These are phyloP conservation scores for Umbelopsis sp. DNA, from an alignment of 192 early-diverging fungal species.

Conservation along the genomic window DNA sequence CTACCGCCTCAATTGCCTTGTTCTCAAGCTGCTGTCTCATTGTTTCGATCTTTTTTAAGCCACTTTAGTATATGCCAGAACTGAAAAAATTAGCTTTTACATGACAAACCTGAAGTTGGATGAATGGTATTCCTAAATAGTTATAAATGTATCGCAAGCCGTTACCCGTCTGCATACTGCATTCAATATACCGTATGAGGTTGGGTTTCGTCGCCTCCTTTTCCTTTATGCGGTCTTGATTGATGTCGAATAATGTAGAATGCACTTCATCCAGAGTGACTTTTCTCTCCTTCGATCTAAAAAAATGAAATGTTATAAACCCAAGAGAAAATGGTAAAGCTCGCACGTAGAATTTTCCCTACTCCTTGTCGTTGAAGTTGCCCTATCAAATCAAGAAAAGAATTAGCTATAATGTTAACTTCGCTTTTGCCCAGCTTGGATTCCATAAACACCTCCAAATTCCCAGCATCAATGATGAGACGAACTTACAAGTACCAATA, in stretches of 20 bases:
- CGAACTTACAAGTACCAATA: constrained; percentile 50
- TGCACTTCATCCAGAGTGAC: constrained; percentile 34
- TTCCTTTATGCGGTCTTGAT: constrained; percentile 36
- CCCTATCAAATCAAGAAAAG: constrained; percentile 16
- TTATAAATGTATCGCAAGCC: constrained; percentile 58
- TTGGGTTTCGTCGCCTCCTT: constrained; percentile 50
- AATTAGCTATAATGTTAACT: neutral
- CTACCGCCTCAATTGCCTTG: constrained; percentile 53
- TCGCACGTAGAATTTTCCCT: neutral
- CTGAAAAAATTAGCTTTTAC: neutral
- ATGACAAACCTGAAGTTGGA: constrained; percentile 52
- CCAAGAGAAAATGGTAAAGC: neutral
- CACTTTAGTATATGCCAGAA: neutral
- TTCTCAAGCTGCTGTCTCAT: constrained; percentile 56
- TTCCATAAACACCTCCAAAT: too few species aligned
- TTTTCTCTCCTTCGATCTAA: constrained; percentile 24
- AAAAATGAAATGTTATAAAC: neutral
- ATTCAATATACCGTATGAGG: constrained; percentile 54
- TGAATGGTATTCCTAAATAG: constrained; percentile 58
- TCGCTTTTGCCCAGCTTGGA: too few species aligned
- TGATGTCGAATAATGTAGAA: constrained; percentile 39
- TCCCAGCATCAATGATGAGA: neutral
- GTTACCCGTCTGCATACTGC: constrained; percentile 54
- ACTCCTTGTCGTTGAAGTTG: constrained; percentile 42
- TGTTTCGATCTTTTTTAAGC: constrained; percentile 45